Percentiles rank a stretch among this genome's conserved stretches.
phyloP scores from a whole-genome alignment of 768 basidiomycete genomes.

The Crucibulum laeve region DNA sequence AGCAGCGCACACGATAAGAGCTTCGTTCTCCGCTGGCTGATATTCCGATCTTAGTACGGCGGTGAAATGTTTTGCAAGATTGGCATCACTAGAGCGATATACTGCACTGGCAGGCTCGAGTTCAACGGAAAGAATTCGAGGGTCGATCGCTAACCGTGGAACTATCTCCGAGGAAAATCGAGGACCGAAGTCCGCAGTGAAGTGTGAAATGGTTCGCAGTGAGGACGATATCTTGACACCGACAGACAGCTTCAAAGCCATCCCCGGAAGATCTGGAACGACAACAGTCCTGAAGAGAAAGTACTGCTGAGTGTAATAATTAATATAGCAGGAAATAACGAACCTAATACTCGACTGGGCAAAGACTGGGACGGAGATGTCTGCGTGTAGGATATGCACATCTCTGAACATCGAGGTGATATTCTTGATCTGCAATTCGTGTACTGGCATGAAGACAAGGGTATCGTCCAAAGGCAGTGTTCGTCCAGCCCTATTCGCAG shows the following conservation, averaged over 20 bases:
- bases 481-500: constrained; percentile 23
- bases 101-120: constrained; percentile 47
- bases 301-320: constrained; percentile 2
- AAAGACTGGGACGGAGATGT: constrained; percentile 35
- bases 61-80: constrained; percentile 48
- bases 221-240: constrained; percentile 57
- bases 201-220: constrained; percentile 56
- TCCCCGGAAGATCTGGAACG: constrained; percentile 37
- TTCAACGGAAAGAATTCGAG: constrained; percentile 36
- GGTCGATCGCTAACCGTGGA: constrained; percentile 42
- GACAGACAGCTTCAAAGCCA: constrained; percentile 48
- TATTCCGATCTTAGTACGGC: constrained; percentile 44
- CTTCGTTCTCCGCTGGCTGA: constrained; percentile 32
- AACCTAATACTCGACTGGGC: constrained; percentile 55
- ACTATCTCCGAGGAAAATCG: constrained; percentile 48
- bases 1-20: constrained; percentile 45
- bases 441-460: constrained; percentile 42
- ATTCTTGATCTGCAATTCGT: constrained; percentile 48
- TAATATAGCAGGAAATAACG: constrained; percentile 5
- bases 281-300: constrained; percentile 36
- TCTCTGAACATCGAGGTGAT: constrained; percentile 38
- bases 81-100: constrained; percentile 35
- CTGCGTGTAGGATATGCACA: constrained; percentile 34
- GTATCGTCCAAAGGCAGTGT: constrained; percentile 18
- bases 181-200: constrained; percentile 52